phyloP scores from a whole-genome alignment of 2,329 filamentous ascomycete genomes.

The Catunica adiposa region DNA sequence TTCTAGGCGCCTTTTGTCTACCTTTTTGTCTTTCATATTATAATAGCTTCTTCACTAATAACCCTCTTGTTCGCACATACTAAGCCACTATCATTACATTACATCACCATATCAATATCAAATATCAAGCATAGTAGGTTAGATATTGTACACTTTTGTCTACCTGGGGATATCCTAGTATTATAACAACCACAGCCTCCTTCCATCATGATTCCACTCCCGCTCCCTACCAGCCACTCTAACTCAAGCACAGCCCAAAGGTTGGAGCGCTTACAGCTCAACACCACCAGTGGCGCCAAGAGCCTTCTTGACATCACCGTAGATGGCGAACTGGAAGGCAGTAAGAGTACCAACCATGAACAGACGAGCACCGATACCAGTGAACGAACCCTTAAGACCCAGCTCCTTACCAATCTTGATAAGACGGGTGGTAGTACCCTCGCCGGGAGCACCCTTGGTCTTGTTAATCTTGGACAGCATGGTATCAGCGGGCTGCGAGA shows the following conservation, averaged over 20 bases:
- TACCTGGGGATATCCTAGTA: constrained; percentile 15
- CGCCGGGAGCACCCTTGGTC: constrained; percentile 72
- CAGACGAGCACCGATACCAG: constrained; percentile 60
- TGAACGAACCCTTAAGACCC: constrained; percentile 60
- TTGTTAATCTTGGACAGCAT: constrained; percentile 97
- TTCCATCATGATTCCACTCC: background rate
- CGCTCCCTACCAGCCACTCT: no score
- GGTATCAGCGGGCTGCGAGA: constrained; percentile 83
- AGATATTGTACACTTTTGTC: constrained; percentile 15
- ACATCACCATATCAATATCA: no score
- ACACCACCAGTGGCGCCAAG: constrained; percentile 61
- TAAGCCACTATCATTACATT: no score
- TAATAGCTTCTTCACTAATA: background rate
- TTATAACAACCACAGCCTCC: constrained; percentile 13
- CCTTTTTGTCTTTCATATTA: no score
- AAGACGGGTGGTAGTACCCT: constrained; percentile 63
- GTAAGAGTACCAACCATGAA: constrained; percentile 54
- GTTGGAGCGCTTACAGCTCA: constrained; percentile 33
- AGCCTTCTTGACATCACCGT: constrained; percentile 56
- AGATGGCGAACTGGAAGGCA: constrained; percentile 77
- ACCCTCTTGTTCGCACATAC: no score
- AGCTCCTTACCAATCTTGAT: constrained; percentile 83
- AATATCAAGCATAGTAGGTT: background rate
- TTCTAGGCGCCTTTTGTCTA: no score
- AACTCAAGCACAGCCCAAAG: background rate